Percentiles rank a stretch among this genome's conserved stretches.
Conservation (phyloP, 2,329 filamentous ascomycete genomes). For the Neonectria coccinea region DNA sequence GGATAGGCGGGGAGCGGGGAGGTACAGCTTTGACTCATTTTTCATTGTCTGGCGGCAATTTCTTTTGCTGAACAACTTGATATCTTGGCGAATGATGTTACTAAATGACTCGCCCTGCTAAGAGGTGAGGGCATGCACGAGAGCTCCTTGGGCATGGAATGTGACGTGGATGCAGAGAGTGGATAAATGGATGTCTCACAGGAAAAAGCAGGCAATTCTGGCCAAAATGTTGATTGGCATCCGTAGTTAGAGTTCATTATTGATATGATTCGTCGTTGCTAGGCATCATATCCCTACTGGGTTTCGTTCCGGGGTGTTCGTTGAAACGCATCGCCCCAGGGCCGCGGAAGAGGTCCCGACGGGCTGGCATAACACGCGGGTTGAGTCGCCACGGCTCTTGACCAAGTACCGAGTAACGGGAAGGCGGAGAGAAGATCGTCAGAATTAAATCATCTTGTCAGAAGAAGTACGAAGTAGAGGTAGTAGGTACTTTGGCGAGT, state of each 20-base stretch:
- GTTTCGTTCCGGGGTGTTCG: not conserved
- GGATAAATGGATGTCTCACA: conserved; percentile 5
- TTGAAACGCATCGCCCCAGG: not conserved
- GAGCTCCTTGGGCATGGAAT: not conserved
- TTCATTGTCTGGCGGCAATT: conserved; percentile 15
- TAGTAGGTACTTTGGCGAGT: not conserved
- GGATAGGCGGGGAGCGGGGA: conserved; percentile 10
- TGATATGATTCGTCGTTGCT: not conserved
- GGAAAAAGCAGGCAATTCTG: not conserved
- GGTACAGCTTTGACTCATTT: conserved; percentile 6
- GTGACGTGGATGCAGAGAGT: conserved; percentile 8
- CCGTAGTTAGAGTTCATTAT: not conserved
- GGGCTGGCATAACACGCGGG: not conserved
- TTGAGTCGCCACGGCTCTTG: not conserved
- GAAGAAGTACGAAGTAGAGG: not conserved
- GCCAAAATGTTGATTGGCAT: not conserved
- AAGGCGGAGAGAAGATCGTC: not conserved
- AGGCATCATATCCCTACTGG: not conserved
- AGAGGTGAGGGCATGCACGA: not conserved
- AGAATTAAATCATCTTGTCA: not conserved
- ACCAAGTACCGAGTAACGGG: not conserved
- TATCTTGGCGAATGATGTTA: not conserved
- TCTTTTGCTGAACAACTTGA: not conserved
- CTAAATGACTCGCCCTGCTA: conserved; percentile 3
- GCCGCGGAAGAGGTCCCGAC: not conserved